phyloP scores from a whole-genome alignment of 2,329 filamentous ascomycete species.

The Orbilia ellipsospora region DNA sequence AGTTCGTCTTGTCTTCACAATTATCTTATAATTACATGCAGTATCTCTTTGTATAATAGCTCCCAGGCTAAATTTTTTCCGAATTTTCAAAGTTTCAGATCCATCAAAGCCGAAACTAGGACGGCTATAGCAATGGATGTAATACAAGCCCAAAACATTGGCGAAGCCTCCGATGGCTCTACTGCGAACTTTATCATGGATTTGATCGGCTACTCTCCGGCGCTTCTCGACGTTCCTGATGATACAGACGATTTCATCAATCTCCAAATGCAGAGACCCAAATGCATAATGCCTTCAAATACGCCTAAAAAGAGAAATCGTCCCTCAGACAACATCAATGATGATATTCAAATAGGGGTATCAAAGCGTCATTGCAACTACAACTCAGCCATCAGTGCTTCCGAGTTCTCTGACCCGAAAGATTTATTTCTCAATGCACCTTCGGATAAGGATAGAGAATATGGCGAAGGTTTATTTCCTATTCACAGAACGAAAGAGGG shows the following conservation, averaged over 20 bases:
- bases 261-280: neutral
- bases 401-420: neutral
- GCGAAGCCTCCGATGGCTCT: neutral
- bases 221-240: neutral
- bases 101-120: too few relatives aligned
- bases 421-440: neutral
- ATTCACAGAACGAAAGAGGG: too few relatives aligned
- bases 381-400: neutral
- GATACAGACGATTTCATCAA: neutral
- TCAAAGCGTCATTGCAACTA: neutral
- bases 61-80: too few relatives aligned
- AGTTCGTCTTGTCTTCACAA: too few relatives aligned
- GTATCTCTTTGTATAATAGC: too few relatives aligned
- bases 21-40: too few relatives aligned
- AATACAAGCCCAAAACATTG: neutral
- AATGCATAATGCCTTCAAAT: neutral
- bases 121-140: neutral
- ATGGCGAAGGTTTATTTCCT: neutral
- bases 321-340: neutral
- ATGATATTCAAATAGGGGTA: neutral
- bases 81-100: too few relatives aligned
- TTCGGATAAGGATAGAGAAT: neutral
- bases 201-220: constrained; percentile 1
- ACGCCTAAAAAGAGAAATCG: neutral
- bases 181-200: constrained; percentile 23